Conservation (phyloP, 139 green algal genomes). For the Chlorella sp. region DNA sequence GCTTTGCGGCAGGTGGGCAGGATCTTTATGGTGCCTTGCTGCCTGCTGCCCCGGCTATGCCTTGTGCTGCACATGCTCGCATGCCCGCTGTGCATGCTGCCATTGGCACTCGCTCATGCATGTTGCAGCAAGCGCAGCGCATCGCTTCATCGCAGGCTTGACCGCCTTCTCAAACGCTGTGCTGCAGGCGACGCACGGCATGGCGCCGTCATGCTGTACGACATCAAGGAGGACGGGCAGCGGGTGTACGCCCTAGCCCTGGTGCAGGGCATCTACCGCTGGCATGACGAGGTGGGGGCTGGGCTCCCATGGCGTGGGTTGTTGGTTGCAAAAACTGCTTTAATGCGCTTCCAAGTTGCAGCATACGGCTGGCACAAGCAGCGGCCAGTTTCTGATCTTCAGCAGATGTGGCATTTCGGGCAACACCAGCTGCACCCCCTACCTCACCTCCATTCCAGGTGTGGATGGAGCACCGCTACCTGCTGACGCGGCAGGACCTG, state of each 20-base stretch:
- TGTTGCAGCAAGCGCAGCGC: background rate
- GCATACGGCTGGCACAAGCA: background rate
- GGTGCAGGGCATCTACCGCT: conserved; percentile 20
- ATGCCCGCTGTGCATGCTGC: background rate
- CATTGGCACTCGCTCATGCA: background rate
- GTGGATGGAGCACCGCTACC: conserved; percentile 29
- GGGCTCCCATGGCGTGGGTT: too few species aligned
- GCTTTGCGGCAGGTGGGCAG: conserved; percentile 1
- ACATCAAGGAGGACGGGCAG: background rate
- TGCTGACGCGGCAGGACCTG: conserved; percentile 13
- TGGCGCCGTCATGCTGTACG: conserved; percentile 7
- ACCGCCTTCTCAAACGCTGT: too few species aligned
- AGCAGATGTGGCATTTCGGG: background rate
- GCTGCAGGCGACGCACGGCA: background rate
- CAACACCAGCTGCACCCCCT: background rate
- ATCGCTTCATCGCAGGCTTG: background rate
- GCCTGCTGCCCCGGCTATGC: too few species aligned
- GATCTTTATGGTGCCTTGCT: too few species aligned
- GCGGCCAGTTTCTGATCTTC: too few species aligned
- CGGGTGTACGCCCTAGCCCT: background rate
- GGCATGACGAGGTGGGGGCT: background rate
- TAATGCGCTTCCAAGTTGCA: too few species aligned
- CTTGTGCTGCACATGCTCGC: background rate
- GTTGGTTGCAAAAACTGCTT: too few species aligned
- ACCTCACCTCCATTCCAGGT: background rate